Percentiles rank a stretch among this genome's conserved stretches.
Evolutionary conservation across 1,139 yeast species (phyloP).

Genomic region (Candida pseudocylindracea): DNA sequence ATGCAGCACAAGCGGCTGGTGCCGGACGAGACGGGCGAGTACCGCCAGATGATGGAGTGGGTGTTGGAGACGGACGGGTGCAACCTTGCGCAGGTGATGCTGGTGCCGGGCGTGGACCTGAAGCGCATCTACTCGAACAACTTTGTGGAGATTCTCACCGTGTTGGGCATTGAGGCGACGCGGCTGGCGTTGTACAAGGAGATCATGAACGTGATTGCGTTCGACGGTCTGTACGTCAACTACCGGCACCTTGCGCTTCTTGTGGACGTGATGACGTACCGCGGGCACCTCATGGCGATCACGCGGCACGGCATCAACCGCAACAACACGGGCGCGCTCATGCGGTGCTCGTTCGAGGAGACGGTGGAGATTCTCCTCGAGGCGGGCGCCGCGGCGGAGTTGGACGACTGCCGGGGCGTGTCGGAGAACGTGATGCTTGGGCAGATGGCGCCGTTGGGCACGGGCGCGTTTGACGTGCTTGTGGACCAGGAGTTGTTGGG

Average conservation of each 20-base stretch:
- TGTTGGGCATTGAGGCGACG: slow-evolving; percentile 96
- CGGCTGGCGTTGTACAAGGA: slow-evolving; percentile 86
- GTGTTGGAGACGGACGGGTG: slow-evolving; percentile 98
- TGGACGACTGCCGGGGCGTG: slow-evolving; percentile 96
- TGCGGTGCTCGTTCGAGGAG: slow-evolving; percentile 99
- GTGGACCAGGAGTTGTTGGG: slow-evolving; percentile 70
- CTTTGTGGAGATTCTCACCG: slow-evolving; percentile 86
- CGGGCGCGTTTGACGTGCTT: slow-evolving; percentile 94
- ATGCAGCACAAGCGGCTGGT: slow-evolving; percentile 75
- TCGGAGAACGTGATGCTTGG: slow-evolving; percentile 96
- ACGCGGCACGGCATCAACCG: slow-evolving; percentile 99
- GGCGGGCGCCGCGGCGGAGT: slow-evolving; percentile 95
- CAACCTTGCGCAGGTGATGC: slow-evolving; percentile 85
- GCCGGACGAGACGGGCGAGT: slow-evolving; percentile 75
- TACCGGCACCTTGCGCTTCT: slow-evolving; percentile 95
- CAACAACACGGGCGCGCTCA: slow-evolving; percentile 95
- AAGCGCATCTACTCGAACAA: slow-evolving; percentile 84
- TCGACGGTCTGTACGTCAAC: slow-evolving; percentile 98
- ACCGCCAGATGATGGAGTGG: slow-evolving; percentile 83
- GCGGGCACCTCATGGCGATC: slow-evolving; percentile 97
- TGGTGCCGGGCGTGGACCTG: slow-evolving; percentile 87
- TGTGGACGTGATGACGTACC: slow-evolving; percentile 96
- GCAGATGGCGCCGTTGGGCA: slow-evolving; percentile 96
- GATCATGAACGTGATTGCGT: slow-evolving; percentile 90
- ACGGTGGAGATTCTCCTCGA: slow-evolving; percentile 94